These are phyloP conservation scores for Trichosporon ovoides DNA, from an alignment of 1,284 basidiomycete genomes.

Conservation along the genomic window DNA sequence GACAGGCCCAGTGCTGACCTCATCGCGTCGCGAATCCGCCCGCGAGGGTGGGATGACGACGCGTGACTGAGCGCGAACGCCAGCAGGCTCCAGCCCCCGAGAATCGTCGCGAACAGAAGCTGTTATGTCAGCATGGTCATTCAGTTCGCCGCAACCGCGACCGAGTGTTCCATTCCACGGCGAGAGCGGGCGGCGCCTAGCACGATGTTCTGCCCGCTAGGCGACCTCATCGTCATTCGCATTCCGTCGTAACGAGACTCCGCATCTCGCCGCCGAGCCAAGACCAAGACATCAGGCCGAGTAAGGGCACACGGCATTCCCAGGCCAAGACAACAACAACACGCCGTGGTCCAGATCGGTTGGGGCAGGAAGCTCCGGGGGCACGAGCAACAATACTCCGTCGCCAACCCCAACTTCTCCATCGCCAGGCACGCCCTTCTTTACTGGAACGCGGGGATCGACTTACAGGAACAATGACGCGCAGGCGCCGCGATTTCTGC, in stretches of 20 bases:
- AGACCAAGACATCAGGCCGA: too few relatives aligned
- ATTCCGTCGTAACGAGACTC: too few relatives aligned
- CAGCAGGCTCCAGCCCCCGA: constrained; percentile 41
- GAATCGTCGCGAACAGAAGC: constrained; percentile 38
- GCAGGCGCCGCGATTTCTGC: constrained; percentile 44
- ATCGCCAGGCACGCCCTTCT: not conserved
- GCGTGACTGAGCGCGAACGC: constrained; percentile 41
- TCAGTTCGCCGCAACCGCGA: not conserved
- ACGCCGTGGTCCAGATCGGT: too few relatives aligned
- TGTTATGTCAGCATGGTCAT: constrained; percentile 8
- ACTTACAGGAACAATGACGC: constrained; percentile 43
- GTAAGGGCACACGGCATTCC: too few relatives aligned
- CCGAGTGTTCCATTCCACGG: not conserved
- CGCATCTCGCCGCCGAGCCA: too few relatives aligned
- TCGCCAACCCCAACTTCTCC: not conserved
- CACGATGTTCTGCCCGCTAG: too few relatives aligned
- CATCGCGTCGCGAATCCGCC: constrained; percentile 27
- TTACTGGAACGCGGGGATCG: not conserved
- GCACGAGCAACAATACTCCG: not conserved
- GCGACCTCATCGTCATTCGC: too few relatives aligned
- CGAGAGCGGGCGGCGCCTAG: too few relatives aligned
- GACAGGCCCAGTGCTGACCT: constrained; percentile 12
- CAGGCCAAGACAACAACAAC: too few relatives aligned
- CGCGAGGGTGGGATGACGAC: constrained; percentile 25
- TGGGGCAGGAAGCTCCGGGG: not conserved